Percentiles rank a stretch among this genome's conserved stretches.
These are phyloP conservation scores for Globisporangium lucens DNA, from an alignment of 352 stramenopile species.

Conservation along the genomic window DNA sequence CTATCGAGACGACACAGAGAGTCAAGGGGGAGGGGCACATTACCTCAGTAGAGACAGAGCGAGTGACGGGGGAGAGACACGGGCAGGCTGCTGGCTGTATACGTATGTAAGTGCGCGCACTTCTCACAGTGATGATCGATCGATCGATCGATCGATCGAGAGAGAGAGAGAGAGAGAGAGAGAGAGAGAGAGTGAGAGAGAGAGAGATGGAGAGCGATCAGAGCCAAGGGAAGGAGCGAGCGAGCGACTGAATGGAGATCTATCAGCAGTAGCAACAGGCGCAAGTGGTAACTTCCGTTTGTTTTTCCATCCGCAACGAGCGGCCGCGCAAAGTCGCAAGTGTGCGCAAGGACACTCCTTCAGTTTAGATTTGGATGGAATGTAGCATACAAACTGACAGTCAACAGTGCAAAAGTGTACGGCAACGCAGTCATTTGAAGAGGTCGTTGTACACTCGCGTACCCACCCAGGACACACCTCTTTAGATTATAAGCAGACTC, in stretches of 20 bases:
- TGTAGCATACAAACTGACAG: background rate
- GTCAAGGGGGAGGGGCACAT: background rate
- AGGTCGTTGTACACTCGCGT: background rate
- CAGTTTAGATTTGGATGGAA: background rate
- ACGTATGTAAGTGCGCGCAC: background rate
- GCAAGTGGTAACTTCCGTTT: background rate
- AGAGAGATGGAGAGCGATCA: background rate
- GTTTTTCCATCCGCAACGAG: background rate
- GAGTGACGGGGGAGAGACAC: background rate
- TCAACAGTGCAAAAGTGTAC: too few species aligned
- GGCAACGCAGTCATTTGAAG: background rate
- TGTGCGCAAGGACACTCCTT: background rate
- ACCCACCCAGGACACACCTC: background rate
- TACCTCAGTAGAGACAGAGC: background rate
- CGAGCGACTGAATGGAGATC: background rate
- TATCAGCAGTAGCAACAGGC: background rate
- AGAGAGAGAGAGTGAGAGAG: background rate
- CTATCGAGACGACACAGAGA: background rate
- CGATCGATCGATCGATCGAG: background rate
- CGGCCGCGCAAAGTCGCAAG: too few species aligned
- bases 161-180: background rate
- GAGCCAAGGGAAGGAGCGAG: background rate
- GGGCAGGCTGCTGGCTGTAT: background rate
- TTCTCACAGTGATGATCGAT: background rate
- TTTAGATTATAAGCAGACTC: background rate